These are phyloP conservation scores for Plectosphaerella cucumerina DNA, from an alignment of 2,329 filamentous ascomycete species.

Conservation along the genomic window DNA sequence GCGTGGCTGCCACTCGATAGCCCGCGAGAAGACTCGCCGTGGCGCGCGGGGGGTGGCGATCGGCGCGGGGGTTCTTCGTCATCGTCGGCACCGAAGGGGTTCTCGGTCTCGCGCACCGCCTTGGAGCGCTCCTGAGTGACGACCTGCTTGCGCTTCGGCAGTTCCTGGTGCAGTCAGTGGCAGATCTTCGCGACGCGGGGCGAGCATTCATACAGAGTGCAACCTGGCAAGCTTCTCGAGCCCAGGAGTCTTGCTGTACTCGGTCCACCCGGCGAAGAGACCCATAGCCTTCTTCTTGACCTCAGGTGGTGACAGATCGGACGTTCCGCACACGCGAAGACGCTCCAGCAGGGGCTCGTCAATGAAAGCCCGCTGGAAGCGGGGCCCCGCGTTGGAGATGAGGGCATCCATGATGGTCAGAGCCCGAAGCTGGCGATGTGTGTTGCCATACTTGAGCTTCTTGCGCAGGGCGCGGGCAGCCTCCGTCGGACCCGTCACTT, in stretches of 20 bases:
- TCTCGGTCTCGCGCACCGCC: conserved; percentile 75
- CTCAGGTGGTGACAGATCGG: conserved; percentile 75
- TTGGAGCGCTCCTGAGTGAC: conserved; percentile 75
- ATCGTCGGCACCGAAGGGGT: conserved; percentile 66
- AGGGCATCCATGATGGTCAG: conserved; percentile 86
- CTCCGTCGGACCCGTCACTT: conserved; percentile 80
- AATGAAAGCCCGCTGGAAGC: conserved; percentile 82
- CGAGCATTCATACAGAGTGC: conserved; percentile 50
- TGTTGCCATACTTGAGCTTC: conserved; percentile 96
- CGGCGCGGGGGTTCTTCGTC: conserved; percentile 41
- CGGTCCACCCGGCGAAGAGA: conserved; percentile 84
- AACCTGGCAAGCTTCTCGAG: conserved; percentile 76
- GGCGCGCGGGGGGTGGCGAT: conserved; percentile 1
- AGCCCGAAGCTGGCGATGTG: conserved; percentile 87
- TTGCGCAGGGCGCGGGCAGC: conserved; percentile 90
- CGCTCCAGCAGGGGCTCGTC: conserved; percentile 92
- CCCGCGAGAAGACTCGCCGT: conserved; percentile 14
- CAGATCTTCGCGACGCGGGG: too few relatives aligned
- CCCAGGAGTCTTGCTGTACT: conserved; percentile 77
- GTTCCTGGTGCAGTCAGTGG: conserved; percentile 37
- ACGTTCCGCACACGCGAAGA: conserved; percentile 80
- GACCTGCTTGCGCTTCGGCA: conserved; percentile 64
- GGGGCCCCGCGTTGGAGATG: conserved; percentile 86
- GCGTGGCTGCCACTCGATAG: conserved; percentile 25
- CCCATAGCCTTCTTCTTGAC: conserved; percentile 87